These are phyloP conservation scores for Sparassis latifolia DNA, from an alignment of 1,284 basidiomycete species.

Conservation along the genomic window DNA sequence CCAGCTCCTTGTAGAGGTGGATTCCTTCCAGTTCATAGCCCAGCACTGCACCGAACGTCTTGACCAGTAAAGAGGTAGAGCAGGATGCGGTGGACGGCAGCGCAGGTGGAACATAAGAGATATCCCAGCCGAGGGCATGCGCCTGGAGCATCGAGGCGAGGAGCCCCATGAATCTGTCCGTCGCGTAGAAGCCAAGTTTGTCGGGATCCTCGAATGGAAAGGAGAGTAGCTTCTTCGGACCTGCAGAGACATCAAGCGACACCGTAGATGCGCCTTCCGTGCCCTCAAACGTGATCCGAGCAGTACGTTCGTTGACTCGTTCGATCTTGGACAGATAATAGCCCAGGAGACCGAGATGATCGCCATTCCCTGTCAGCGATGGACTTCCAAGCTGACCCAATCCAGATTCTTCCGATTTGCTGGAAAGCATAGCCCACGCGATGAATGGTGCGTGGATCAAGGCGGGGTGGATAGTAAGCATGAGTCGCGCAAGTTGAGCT, in stretches of 20 bases:
- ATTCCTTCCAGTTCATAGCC: constrained; percentile 54
- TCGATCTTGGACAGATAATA: constrained; percentile 38
- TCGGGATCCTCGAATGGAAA: constrained; percentile 19
- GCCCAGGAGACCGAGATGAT: constrained; percentile 44
- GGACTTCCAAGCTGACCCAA: constrained; percentile 48
- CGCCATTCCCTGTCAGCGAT: constrained; percentile 30
- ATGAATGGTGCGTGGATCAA: constrained; percentile 48
- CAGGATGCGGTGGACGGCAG: constrained; percentile 29
- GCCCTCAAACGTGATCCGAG: constrained; percentile 35
- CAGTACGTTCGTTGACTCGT: constrained; percentile 33
- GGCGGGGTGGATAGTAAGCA: constrained; percentile 50
- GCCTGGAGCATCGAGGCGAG: constrained; percentile 29
- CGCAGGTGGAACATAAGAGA: constrained; percentile 29
- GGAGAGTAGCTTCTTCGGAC: constrained; percentile 26
- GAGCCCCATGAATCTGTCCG: constrained; percentile 28
- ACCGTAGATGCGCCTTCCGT: constrained; percentile 25
- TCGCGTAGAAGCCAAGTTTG: constrained; percentile 21
- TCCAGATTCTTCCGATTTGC: constrained; percentile 46
- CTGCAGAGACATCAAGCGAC: constrained; percentile 38
- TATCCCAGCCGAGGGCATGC: constrained; percentile 30
- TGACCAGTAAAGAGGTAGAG: constrained; percentile 29
- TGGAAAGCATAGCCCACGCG: constrained; percentile 53
- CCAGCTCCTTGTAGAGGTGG: constrained; percentile 62
- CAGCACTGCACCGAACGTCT: constrained; percentile 39
- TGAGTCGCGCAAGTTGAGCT: constrained; percentile 42